Conservation (phyloP, 1,139 yeast genomes). For the Candida sanyaensis region DNA sequence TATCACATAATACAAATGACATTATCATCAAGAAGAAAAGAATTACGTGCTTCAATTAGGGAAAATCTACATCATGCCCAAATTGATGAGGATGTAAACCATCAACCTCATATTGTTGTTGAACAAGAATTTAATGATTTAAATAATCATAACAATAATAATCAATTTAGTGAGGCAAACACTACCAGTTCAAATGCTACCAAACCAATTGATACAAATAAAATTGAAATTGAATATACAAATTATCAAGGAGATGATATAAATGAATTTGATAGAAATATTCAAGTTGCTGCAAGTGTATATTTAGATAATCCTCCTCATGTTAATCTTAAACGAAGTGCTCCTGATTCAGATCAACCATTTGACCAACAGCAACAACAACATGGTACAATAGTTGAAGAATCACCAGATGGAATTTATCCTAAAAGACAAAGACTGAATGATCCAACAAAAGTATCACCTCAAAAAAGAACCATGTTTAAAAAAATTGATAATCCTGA, state of each 20-base stretch:
- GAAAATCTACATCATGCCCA: conserved; percentile 10
- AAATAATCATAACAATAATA: neutral
- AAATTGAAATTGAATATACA: neutral
- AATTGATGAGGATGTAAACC: neutral
- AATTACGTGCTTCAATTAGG: conserved; percentile 14
- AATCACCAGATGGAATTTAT: neutral
- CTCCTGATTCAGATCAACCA: neutral
- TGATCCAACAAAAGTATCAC: conserved; percentile 5
- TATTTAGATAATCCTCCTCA: neutral
- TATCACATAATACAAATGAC: conserved; percentile 7
- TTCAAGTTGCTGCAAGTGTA: neutral
- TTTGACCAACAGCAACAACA: too few relatives aligned
- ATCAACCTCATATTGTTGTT: neutral
- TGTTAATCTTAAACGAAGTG: neutral
- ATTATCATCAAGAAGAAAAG: conserved; percentile 16
- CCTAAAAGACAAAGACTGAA: conserved; percentile 2
- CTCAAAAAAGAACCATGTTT: conserved; percentile 17
- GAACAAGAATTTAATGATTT: conserved; percentile 6
- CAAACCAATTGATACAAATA: neutral
- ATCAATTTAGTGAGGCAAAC: conserved; percentile 1
- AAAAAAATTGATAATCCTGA: conserved; percentile 15
- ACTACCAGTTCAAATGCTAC: conserved; percentile 1
- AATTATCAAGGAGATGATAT: neutral
- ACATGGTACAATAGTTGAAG: neutral
- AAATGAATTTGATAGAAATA: neutral